Evolutionary conservation across 805 yeast species (phyloP), one percentile per base, ranked within the genome.

Genomic region (Lachancea dasiensis): DNA sequence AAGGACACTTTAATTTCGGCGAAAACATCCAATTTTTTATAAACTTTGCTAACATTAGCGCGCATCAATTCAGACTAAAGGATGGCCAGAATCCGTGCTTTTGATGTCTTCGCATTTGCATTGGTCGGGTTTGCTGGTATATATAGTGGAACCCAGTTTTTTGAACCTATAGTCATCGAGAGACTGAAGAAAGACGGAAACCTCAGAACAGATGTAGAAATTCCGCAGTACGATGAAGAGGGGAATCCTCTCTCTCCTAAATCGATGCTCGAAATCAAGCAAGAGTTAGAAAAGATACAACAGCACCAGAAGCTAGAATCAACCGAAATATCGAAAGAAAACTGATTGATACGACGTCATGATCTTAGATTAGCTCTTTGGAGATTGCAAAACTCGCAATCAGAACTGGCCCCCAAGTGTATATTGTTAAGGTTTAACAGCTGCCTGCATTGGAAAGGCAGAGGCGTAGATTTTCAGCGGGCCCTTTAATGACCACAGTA

Each of bases 91-190:
- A 28, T 55, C 8, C 58, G 50, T 40, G 56, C 50, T 6, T 54
- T 52, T 30, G 61, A 58, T 32, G 35, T 52, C 8, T 37, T 51
- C 2, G 50, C 61, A 0, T 39, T 58, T 3, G 49, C 46, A 0
- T 37, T 59, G 17, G 54, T 59, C 3, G 44, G 54, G 3, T 47
- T 56, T 6, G 65, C 61, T 3, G 77, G 79, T 3, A 63, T 70
- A 3, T 73, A 70, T 48, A 64, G 72, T 14, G 71, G 71, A 37
- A 46, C 75, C 39, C 75, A 71, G 52, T 83, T 83, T 60, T 83
- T 85, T 66, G 79, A 79, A 48, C 94, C 94, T 2, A 56, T 83
- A 13, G 72, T 83, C 3, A 70, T 82, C 21, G 87, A 79, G 32
- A 80, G 72, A 45, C 65, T 83, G 41, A 67, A 70, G 48, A 73